phyloP scores from a whole-genome alignment of 495 filamentous ascomycete genomes.

The Glutinoglossum americanum region DNA sequence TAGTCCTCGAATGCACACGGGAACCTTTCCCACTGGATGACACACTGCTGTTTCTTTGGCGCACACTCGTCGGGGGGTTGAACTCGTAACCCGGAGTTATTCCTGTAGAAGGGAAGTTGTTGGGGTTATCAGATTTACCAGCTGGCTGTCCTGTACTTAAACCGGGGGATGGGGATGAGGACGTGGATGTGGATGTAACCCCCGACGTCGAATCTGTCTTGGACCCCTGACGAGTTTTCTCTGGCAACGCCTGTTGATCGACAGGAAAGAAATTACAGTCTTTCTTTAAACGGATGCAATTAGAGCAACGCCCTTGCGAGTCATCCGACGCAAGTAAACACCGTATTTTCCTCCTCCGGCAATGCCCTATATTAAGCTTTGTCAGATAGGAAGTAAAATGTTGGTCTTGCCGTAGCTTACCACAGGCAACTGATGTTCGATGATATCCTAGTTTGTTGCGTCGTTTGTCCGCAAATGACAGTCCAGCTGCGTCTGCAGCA shows the following conservation, averaged over 20 bases:
- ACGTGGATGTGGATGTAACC: conserved; percentile 1
- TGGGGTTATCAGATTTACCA: background rate
- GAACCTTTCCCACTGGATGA: background rate
- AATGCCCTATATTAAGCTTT: conserved; percentile 46
- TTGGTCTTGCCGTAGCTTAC: conserved; percentile 33
- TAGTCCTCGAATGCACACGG: background rate
- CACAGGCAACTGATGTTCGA: conserved; percentile 89
- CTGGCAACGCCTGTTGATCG: conserved; percentile 42
- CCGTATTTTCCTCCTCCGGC: conserved; percentile 84
- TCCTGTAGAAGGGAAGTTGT: background rate
- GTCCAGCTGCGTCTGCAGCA: conserved; percentile 19
- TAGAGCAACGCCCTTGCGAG: conserved; percentile 65
- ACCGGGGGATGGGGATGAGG: conserved; percentile 1
- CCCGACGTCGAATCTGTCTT: conserved; percentile 2
- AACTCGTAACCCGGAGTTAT: background rate
- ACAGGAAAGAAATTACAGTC: conserved; percentile 90
- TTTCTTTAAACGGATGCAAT: conserved; percentile 91
- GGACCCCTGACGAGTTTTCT: background rate
- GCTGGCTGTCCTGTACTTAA: background rate
- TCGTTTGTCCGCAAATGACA: conserved; percentile 52
- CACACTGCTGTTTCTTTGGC: conserved; percentile 1
- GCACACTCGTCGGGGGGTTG: background rate
- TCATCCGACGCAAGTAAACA: conserved; percentile 68
- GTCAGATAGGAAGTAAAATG: background rate
- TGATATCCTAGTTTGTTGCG: conserved; percentile 96